phyloP scores from a whole-genome alignment of 305 asterid genomes.

The Lippia alba region DNA sequence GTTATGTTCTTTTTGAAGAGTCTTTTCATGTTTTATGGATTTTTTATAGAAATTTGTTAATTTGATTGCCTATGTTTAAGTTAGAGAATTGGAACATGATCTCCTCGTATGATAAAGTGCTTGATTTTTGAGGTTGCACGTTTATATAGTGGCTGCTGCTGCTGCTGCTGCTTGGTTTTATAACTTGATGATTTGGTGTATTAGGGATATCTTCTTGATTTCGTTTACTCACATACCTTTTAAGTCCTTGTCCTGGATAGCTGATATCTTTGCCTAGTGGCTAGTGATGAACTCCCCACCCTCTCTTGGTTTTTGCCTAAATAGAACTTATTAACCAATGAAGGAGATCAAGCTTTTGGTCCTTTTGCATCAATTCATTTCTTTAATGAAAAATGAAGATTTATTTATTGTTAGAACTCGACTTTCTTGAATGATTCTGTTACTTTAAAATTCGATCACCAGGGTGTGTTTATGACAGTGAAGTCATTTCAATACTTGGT shows the following conservation, averaged over 20 bases:
- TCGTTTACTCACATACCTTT: background rate
- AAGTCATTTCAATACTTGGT: constrained; percentile 12
- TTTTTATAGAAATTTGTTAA: background rate
- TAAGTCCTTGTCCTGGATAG: background rate
- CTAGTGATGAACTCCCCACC: too few relatives aligned
- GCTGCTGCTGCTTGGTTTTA: background rate
- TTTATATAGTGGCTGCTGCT: too few relatives aligned
- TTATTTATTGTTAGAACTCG: background rate
- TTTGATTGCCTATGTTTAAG: background rate
- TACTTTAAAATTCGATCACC: constrained; percentile 8
- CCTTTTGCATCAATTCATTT: too few relatives aligned
- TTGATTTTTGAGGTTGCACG: background rate
- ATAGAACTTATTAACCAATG: too few relatives aligned
- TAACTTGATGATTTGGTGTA: background rate
- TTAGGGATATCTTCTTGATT: background rate
- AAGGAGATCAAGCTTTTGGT: too few relatives aligned
- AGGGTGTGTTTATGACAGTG: background rate
- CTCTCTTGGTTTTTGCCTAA: too few relatives aligned
- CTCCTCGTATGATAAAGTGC: too few relatives aligned
- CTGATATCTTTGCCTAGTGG: background rate
- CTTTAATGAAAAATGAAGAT: too few relatives aligned
- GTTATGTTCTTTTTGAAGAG: background rate
- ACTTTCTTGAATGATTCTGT: constrained; percentile 2
- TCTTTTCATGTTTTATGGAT: background rate
- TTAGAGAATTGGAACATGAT: background rate